Evolutionary conservation across 176 grass and related monocot species (phyloP), one percentile per base, ranked within the genome.

Genomic region (Oryza meridionalis): DNA sequence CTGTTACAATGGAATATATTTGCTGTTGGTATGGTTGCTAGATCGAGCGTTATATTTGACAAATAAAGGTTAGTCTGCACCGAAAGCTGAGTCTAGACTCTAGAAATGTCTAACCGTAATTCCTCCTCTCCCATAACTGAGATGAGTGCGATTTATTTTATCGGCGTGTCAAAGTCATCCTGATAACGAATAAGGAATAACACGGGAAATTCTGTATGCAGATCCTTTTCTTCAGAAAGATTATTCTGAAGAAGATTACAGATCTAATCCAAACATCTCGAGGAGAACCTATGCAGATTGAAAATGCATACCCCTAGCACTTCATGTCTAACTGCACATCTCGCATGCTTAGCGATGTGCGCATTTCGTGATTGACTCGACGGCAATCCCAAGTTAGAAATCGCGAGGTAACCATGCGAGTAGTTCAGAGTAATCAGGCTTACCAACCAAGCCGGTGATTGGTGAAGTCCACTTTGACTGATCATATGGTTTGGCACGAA

Each of bases 1-100:
- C 11, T 37, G 33, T 76, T 61, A n/a, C 74, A 19, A 45, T 24
- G 47, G 65, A 61, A 77, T 84, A 77, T 84, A 55, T 84, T 75
- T 0, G 42, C 42, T 43, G 55, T n/a, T 27, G 49, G 15, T 72
- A 73, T 73, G 25, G 16, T 50, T 73, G 7, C 15, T 4, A 14
- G 8, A 14, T 79, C 63, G 10, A 67, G 24, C 59, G 10, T 45
- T 40, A 2, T 10, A 73, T n/a, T 21, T 31, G 61, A 32, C n/a
- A 25, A 51, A 33, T 15, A 49, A 49, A 49, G 13, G 46, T 49
- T 15, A 26, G 4, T 51, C 11, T 3, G 40, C 84, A n/a, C 69
- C 76, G 68, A 80, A 79, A 73, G 59, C 1, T 31, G 29, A 31
- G 29, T 31, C 29, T 31, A 27, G 7, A 33, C 19, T 13, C 19